Base-by-base conservation (phyloP, 2,329 filamentous ascomycete genomes). In the Myriosclerotinia curreyana region DNA sequence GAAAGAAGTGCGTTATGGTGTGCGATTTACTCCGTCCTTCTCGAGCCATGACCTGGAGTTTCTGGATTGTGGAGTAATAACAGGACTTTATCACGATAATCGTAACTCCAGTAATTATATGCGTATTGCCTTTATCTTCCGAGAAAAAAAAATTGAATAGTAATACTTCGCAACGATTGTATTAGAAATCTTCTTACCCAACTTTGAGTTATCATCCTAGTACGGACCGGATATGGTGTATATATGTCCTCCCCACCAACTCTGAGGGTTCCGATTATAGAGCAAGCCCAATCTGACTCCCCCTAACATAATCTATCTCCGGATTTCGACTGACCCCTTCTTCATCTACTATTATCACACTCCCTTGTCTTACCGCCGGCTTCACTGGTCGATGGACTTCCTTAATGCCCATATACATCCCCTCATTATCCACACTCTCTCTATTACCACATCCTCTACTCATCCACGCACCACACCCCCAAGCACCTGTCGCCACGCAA, bases 51-150 rank as follows among this genome's bases (percentile, higher is more conserved):
- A 58, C 11, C 20, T 9, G 22, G 17, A 11, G 9, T 17, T 44
- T 17, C 4, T 58, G 40, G 3, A n/a, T 34, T 12, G 3, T 7
- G 12, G 31, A n/a, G 17, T 22, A 7, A 12, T n/a, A 14, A 12
- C 12, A 22, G 25, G 5, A 5, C 25, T n/a, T 6, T 1, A 44
- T 14, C 2, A 15, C 8, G 38, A 20, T 6, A n/a, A 15, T n/a
- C 3, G 22, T 44, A 22, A 1, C 2, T 7, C 2, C 3, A 5
- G n/a, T 5, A 22, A 4, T 5, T 12, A 11, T 9, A 6, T 8
- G 25, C 15, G 11, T 9, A 25, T 36, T 22, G 12, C 8, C 11
- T 46, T 0, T 48, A 0, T 25, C 20, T 3, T 6, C 36, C 28
- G 36, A 6, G 12, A 0, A 9, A 20, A 25, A 36, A 0, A 9